These are phyloP conservation scores for Aureobasidium sp. DNA, from an alignment of 2,329 filamentous ascomycete genomes.

Conservation along the genomic window DNA sequence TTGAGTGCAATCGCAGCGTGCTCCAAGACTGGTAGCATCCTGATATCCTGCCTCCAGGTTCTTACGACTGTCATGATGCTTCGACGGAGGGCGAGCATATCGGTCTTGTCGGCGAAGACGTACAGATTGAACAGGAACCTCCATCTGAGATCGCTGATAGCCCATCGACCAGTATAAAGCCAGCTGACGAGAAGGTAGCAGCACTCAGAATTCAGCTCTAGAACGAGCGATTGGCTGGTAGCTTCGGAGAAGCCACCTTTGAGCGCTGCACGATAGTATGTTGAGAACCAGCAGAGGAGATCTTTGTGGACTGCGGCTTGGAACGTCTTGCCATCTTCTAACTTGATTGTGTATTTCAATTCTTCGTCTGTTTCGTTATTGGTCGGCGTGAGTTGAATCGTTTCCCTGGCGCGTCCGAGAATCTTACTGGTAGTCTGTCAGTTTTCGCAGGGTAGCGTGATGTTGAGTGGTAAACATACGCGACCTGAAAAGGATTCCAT, in stretches of 20 bases:
- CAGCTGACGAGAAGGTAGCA: background rate
- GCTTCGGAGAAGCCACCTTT: background rate
- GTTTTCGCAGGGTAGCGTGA: too few species aligned
- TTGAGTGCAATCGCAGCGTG: background rate
- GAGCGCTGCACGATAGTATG: background rate
- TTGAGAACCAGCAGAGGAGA: background rate
- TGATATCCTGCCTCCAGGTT: too few species aligned
- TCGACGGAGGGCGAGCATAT: background rate
- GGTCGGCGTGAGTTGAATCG: too few species aligned
- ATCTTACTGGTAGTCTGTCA: too few species aligned
- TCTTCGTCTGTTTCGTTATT: background rate
- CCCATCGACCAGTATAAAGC: background rate
- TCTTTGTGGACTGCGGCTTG: background rate
- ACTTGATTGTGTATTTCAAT: background rate
- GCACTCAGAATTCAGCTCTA: background rate
- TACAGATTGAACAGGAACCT: background rate
- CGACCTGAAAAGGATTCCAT: too few species aligned
- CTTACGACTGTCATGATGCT: background rate
- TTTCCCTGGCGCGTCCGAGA: too few species aligned
- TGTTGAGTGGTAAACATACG: too few species aligned
- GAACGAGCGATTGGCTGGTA: background rate
- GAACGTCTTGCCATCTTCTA: background rate
- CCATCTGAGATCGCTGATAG: background rate
- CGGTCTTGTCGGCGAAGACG: background rate
- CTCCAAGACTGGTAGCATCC: background rate